A percentile compares a stretch with the other conserved stretches of the same genome.
Evolutionary conservation across 345 rosid species (phyloP).

Genomic region (Cardamine resedifolia): DNA sequence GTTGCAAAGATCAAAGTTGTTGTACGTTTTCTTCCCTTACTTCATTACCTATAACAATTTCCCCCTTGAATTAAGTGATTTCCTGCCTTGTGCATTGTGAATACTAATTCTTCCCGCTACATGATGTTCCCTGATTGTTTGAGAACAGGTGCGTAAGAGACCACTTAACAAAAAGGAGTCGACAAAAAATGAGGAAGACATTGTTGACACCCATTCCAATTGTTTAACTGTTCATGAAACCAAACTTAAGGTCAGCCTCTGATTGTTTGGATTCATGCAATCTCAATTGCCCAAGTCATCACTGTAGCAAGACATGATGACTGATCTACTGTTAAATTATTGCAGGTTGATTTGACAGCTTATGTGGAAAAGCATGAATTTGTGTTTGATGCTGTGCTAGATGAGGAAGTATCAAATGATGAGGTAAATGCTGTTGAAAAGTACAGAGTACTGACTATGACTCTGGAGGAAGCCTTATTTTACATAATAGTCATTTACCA

Average conservation of each 20-base stretch:
- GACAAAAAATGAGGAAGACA: slow-evolving; percentile 92
- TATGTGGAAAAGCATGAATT: slow-evolving; percentile 94
- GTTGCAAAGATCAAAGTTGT: slow-evolving; percentile 99
- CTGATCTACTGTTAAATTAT: slow-evolving; percentile 13
- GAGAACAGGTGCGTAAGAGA: slow-evolving; percentile 89
- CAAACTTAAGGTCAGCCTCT: slow-evolving; percentile 75
- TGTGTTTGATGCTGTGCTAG: slow-evolving; percentile 89
- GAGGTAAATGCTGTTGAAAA: slow-evolving; percentile 51
- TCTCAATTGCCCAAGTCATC: slow-evolving; percentile 8
- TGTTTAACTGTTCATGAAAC: slow-evolving; percentile 87
- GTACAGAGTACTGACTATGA: neutral
- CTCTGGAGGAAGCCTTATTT: slow-evolving; percentile 9
- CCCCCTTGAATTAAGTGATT: neutral
- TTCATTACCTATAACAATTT: neutral
- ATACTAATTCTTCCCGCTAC: neutral
- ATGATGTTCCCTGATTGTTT: slow-evolving; percentile 18
- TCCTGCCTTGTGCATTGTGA: neutral
- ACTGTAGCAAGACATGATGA: neutral
- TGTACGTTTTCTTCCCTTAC: slow-evolving; percentile 51
- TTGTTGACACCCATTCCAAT: slow-evolving; percentile 72
- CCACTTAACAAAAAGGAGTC: slow-evolving; percentile 95
- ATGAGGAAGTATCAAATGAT: slow-evolving; percentile 97
- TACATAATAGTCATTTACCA: neutral
- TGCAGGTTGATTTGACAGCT: slow-evolving; percentile 95
- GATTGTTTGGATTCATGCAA: neutral